Conservation (phyloP, 345 rosid genomes). For the Syzygium oleosum region DNA sequence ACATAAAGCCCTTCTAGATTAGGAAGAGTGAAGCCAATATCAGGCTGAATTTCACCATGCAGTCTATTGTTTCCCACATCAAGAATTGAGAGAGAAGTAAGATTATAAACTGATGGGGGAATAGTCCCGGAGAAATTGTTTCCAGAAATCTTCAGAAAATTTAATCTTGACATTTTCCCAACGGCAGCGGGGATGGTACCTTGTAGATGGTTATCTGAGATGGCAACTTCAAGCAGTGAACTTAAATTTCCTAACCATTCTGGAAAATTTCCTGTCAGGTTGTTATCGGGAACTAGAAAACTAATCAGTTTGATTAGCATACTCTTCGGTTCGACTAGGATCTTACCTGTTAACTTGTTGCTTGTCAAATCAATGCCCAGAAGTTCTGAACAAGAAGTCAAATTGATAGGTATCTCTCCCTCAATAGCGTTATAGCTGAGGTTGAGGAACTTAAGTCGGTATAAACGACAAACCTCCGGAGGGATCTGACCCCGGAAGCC, state of each 20-base stretch:
- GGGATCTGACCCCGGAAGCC: neutral
- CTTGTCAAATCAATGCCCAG: neutral
- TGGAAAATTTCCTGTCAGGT: neutral
- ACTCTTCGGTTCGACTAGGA: neutral
- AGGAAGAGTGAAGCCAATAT: conserved; percentile 5
- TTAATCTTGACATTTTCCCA: neutral
- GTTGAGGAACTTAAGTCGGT: neutral
- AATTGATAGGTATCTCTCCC: neutral
- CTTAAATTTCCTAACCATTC: conserved; percentile 6
- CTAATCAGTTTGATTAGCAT: neutral
- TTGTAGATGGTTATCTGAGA: neutral
- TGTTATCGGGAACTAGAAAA: neutral
- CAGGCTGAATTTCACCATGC: neutral
- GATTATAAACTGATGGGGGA: conserved; percentile 9
- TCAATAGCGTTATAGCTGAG: neutral
- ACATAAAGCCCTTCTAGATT: neutral
- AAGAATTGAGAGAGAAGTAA: neutral
- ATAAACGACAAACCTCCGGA: neutral
- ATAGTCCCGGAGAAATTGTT: conserved; percentile 5
- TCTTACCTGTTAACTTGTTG: neutral
- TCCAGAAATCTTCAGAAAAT: neutral
- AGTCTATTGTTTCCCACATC: neutral
- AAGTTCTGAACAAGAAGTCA: conserved; percentile 4
- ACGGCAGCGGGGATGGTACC: conserved; percentile 10
- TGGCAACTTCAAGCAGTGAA: neutral